These are phyloP conservation scores for Wallacemonas sp. DNA, from an alignment of 208 protist species.

Conservation along the genomic window DNA sequence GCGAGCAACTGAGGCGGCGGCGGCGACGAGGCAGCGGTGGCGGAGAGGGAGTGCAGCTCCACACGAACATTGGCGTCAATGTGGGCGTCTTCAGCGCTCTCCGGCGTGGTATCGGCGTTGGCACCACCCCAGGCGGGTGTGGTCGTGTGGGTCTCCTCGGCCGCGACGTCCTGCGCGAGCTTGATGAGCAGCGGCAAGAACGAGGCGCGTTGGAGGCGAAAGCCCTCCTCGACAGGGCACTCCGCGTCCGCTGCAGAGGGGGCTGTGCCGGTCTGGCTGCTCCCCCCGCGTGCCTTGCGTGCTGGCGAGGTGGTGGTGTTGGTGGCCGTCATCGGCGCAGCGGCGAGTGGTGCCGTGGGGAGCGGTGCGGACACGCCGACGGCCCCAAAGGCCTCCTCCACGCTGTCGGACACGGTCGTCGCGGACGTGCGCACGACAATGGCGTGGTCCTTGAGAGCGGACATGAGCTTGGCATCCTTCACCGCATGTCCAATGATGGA, in stretches of 20 bases:
- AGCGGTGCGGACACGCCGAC: constrained; percentile 40
- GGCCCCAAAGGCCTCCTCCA: constrained; percentile 48
- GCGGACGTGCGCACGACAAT: constrained; percentile 42
- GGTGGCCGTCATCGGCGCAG: background rate
- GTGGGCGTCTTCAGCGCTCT: constrained; percentile 19
- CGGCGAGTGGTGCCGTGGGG: constrained; percentile 10
- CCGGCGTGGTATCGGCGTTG: constrained; percentile 18
- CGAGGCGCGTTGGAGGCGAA: constrained; percentile 27
- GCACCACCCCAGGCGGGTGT: no score
- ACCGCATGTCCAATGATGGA: constrained; percentile 54
- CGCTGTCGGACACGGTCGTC: constrained; percentile 19
- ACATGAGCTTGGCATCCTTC: constrained; percentile 30
- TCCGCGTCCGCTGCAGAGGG: background rate
- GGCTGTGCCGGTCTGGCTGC: background rate
- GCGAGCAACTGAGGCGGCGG: background rate
- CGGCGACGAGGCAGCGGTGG: background rate
- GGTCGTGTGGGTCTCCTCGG: no score
- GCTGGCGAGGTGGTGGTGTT: background rate
- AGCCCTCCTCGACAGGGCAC: constrained; percentile 9
- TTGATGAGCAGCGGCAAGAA: constrained; percentile 69
- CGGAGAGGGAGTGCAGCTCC: constrained; percentile 14
- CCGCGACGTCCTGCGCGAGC: constrained; percentile 27
- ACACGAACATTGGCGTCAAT: constrained; percentile 30
- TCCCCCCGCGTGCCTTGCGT: background rate
- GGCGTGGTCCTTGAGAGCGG: constrained; percentile 31